Conservation (phyloP, 371 early-diverging fungal species). For the Rhizopus delemar region DNA sequence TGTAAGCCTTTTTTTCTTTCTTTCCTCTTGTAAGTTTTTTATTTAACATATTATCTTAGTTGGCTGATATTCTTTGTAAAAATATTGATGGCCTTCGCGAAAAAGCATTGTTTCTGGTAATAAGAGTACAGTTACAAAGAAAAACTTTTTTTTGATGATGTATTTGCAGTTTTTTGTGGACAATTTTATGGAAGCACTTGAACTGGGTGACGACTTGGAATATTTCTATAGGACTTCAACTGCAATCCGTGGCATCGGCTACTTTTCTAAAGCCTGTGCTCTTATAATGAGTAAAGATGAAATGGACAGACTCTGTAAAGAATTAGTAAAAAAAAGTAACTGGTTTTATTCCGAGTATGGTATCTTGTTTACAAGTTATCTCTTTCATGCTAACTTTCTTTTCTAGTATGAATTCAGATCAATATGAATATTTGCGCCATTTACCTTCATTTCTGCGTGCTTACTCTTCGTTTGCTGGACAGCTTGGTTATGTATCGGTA, state of each 20-base stretch:
- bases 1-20: not conserved
- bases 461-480: slow-evolving; percentile 56
- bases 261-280: slow-evolving; percentile 66
- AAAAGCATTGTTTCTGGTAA: slow-evolving; percentile 26
- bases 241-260: slow-evolving; percentile 72
- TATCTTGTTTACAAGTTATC: not conserved
- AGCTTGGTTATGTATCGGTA: slow-evolving; percentile 47
- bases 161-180: slow-evolving; percentile 54
- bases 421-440: slow-evolving; percentile 42
- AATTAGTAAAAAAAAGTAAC: slow-evolving; percentile 55
- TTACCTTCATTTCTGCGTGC: slow-evolving; percentile 68
- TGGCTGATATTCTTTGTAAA: slow-evolving; percentile 13
- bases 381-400: not conserved
- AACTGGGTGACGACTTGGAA: slow-evolving; percentile 41
- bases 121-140: not conserved
- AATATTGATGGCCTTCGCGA: slow-evolving; percentile 22
- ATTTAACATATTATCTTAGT: slow-evolving; percentile 3
- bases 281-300: slow-evolving; percentile 44
- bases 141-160: not conserved
- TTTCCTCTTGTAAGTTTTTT: not conserved
- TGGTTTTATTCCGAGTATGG: slow-evolving; percentile 63
- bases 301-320: slow-evolving; percentile 43
- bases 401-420: slow-evolving; percentile 39
- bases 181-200: slow-evolving; percentile 43
- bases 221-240: slow-evolving; percentile 54